Evolutionary conservation across 768 basidiomycete genomes (phyloP), one percentile per base, ranked within the genome.

Genomic region (Astraeus odoratus): DNA sequence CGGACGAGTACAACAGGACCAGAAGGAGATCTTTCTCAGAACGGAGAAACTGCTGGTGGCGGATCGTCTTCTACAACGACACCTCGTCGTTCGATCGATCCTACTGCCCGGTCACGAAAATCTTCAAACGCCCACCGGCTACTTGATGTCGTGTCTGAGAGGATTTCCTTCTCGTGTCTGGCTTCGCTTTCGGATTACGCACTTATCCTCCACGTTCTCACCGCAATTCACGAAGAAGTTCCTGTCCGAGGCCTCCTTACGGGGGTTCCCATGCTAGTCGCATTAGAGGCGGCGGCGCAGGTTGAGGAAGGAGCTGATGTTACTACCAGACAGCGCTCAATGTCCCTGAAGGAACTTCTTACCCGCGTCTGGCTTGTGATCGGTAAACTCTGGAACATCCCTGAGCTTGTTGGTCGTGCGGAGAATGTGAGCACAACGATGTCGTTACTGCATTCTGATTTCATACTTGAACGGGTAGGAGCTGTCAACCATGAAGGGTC

Each of bases 241-340:
- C 91, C 93, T 1, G 66, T 83, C 22, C 78, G 83, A 33, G 85
- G 81, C 2, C 54, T 95, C 31, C 65, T 92, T 15, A 79, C 81
- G 2, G 87, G 90, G 18, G 65, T 89, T 26, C 92, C 93, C 4
- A 92, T 96, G 88, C 63, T 96, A 22, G 58, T 89, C n/a, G 81
- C 86, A 1, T 61, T 95, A 40, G 78, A 87, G 44, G 61, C 55
- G 6, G 76, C 76, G 8, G 66, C 76, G 3, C 69, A 69, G 26
- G 53, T 69, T 22, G 68, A 70, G n/a, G 67, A 70, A 15, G 56
- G 57, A 9, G 63, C 67, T 25, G 70, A 76, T 48, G 43, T 57
- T 36, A 60, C 63, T n/a, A 59, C 57, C 22, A 57, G 65, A 18
- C 68, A 68, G 50, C 77, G 79, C 48, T 66, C 70, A 20, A 67